Conservation (phyloP, 805 yeast genomes). For the Wickerhamomyces strasburgensis region DNA sequence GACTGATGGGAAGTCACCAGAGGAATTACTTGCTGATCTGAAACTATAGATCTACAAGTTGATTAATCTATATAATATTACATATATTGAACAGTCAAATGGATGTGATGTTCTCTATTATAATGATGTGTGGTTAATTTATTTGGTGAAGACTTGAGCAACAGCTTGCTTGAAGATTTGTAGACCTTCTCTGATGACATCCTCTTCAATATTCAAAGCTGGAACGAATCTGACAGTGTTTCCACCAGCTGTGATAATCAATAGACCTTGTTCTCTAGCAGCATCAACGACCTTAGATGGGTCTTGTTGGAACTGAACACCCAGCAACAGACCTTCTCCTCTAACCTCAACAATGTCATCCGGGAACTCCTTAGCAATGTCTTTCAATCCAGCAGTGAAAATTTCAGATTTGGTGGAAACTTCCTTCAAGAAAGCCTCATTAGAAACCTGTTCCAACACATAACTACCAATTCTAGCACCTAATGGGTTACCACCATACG, state of each 20-base stretch:
- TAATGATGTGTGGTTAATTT: background rate
- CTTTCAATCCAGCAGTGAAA: slow-evolving; percentile 45
- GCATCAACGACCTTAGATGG: slow-evolving; percentile 58
- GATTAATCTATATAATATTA: too few species aligned
- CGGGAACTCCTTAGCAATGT: slow-evolving; percentile 52
- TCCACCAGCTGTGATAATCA: slow-evolving; percentile 88
- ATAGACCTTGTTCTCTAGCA: slow-evolving; percentile 75
- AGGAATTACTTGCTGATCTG: background rate
- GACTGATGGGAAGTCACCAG: slow-evolving; percentile 16
- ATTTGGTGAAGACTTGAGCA: slow-evolving; percentile 22
- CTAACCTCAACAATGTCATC: slow-evolving; percentile 62
- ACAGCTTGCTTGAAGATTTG: slow-evolving; percentile 59
- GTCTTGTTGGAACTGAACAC: slow-evolving; percentile 67
- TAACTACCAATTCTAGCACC: slow-evolving; percentile 78
- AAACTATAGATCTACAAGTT: background rate
- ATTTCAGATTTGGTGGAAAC: slow-evolving; percentile 60
- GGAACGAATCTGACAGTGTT: slow-evolving; percentile 91
- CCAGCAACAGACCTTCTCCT: slow-evolving; percentile 86
- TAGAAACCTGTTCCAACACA: slow-evolving; percentile 65
- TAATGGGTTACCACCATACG: slow-evolving; percentile 95
- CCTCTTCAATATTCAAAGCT: slow-evolving; percentile 76
- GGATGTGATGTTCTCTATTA: background rate
- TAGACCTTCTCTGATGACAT: slow-evolving; percentile 66
- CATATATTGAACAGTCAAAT: background rate
- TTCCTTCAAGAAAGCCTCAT: slow-evolving; percentile 49